phyloP scores from a whole-genome alignment of 331 rosid species.

The Pyracantha coccinea region DNA sequence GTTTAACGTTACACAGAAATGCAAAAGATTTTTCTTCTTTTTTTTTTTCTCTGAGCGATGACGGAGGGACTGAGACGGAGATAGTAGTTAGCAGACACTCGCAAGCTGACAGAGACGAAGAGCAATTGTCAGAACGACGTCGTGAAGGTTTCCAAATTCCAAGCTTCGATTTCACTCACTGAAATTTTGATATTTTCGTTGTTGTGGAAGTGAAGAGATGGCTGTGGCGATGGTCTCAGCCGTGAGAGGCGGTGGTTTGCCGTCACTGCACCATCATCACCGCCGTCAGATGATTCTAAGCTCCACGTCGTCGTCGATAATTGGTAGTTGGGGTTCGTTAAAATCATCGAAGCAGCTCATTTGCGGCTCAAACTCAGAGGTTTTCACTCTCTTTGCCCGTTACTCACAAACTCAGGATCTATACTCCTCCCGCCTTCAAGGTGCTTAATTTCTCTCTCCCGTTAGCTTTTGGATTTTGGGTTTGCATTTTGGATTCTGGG shows the following conservation, averaged over 20 bases:
- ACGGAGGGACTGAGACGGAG: background rate
- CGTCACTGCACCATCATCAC: constrained; percentile 33
- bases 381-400: constrained; percentile 54
- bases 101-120: background rate
- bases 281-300: constrained; percentile 8
- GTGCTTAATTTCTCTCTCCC: constrained; percentile 15
- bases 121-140: background rate
- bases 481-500: background rate
- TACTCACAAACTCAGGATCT: constrained; percentile 68
- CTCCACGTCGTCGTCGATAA: background rate
- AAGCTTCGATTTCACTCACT: background rate
- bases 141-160: background rate
- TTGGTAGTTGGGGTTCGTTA: constrained; percentile 12
- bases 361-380: constrained; percentile 24
- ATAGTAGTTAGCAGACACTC: background rate
- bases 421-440: constrained; percentile 73
- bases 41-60: background rate
- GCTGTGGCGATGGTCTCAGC: constrained; percentile 68
- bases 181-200: background rate
- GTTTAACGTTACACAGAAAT: background rate
- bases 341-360: constrained; percentile 14
- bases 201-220: constrained; percentile 24
- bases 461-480: background rate
- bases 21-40: background rate
- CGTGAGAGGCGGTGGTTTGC: constrained; percentile 41